Evolutionary conservation across 75 land plant species (phyloP).

Genomic region (Azolla pinnata): DNA sequence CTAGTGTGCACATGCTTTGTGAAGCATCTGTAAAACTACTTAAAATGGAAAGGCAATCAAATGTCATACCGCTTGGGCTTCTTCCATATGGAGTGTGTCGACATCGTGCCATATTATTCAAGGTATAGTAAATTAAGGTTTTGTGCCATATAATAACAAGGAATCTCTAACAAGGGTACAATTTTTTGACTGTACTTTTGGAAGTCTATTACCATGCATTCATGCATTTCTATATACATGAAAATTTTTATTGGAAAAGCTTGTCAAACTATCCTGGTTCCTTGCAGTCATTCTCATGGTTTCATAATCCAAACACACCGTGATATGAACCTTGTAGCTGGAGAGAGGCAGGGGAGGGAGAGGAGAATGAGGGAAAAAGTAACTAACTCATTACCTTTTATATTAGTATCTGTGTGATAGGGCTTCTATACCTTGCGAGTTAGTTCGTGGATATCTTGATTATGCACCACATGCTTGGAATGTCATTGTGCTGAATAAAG

Average conservation of each 20-base stretch:
- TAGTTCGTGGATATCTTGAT: constrained; percentile 87
- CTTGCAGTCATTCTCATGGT: too few relatives aligned
- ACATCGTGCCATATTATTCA: constrained; percentile 78
- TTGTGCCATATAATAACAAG: too few relatives aligned
- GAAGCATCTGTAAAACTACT: constrained; percentile 53
- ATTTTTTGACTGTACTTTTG: too few relatives aligned
- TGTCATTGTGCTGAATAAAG: constrained; percentile 41
- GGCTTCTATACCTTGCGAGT: constrained; percentile 78
- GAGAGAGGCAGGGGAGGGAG: too few relatives aligned
- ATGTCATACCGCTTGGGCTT: constrained; percentile 74
- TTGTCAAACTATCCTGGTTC: too few relatives aligned
- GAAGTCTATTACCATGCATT: too few relatives aligned
- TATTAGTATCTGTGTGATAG: constrained; percentile 88
- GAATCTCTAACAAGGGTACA: too few relatives aligned
- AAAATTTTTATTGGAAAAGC: too few relatives aligned
- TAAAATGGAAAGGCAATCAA: constrained; percentile 49
- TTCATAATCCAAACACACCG: too few relatives aligned
- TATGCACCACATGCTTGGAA: constrained; percentile 98
- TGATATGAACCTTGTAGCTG: too few relatives aligned
- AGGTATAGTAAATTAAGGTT: too few relatives aligned
- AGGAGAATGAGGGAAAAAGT: neutral
- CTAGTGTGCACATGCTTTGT: constrained; percentile 40
- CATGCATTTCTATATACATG: too few relatives aligned
- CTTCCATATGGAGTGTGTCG: constrained; percentile 78
- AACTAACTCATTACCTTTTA: neutral